Percentiles rank a stretch among this genome's conserved stretches.
Evolutionary conservation across 495 filamentous ascomycete species (phyloP).

Genomic region (Aspergillus haitiensis): DNA sequence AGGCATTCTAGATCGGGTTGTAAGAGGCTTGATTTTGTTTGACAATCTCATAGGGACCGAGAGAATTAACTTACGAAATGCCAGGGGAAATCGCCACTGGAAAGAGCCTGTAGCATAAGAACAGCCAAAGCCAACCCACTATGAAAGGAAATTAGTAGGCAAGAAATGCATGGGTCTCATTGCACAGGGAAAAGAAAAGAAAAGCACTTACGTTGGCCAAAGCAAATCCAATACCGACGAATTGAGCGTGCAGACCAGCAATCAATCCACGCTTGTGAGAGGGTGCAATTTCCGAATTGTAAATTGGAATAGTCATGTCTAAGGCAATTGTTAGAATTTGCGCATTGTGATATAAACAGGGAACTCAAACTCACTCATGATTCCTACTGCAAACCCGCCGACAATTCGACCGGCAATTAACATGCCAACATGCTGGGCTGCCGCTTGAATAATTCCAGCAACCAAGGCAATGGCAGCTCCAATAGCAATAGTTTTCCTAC

Average conservation of each 20-base stretch:
- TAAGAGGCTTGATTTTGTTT: no score
- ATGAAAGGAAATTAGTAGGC: not conserved
- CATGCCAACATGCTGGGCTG: slow-evolving; percentile 13
- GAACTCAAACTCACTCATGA: slow-evolving; percentile 10
- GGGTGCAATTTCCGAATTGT: slow-evolving; percentile 17
- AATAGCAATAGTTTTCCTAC: slow-evolving; percentile 14
- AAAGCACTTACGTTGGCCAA: slow-evolving; percentile 10
- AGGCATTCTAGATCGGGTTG: slow-evolving; percentile 10
- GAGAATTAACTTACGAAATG: slow-evolving; percentile 7
- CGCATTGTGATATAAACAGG: not conserved
- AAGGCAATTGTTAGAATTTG: not conserved
- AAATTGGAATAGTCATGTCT: slow-evolving; percentile 17
- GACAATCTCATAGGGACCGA: no score
- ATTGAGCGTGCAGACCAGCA: slow-evolving; percentile 17
- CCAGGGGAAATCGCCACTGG: slow-evolving; percentile 16
- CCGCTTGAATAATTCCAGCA: slow-evolving; percentile 15
- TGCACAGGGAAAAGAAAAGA: not conserved
- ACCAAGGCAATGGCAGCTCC: slow-evolving; percentile 13
- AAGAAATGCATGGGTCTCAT: no score
- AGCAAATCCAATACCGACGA: slow-evolving; percentile 18
- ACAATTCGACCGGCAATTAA: slow-evolving; percentile 13
- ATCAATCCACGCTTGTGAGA: slow-evolving; percentile 18
- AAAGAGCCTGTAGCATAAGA: slow-evolving; percentile 7
- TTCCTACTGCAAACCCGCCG: slow-evolving; percentile 15
- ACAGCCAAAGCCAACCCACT: slow-evolving; percentile 15